Evolutionary conservation across 2,329 filamentous ascomycete genomes (phyloP).

Genomic region (Epichloe gansuensis): DNA sequence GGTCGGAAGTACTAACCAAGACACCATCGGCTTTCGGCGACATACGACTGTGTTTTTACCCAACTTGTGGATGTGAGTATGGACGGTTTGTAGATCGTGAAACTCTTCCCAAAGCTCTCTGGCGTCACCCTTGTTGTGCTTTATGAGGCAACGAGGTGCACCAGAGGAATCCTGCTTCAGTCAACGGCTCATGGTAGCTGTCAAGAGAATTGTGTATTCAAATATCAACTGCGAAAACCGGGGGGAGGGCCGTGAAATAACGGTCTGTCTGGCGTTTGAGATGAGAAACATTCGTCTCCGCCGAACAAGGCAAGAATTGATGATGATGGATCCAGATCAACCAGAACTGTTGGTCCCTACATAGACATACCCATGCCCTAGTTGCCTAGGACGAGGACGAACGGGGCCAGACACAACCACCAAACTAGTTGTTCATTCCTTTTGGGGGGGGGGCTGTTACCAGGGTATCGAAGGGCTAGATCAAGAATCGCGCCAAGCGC

Average conservation of each 20-base stretch:
- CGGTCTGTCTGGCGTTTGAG: neutral
- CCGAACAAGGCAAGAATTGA: neutral
- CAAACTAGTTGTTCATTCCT: neutral
- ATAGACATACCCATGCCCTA: neutral
- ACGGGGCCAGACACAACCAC: slow-evolving; percentile 2
- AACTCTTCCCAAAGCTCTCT: slow-evolving; percentile 2
- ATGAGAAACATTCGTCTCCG: neutral
- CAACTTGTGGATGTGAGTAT: slow-evolving; percentile 7
- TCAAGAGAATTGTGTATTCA: neutral
- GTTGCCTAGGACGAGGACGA: neutral
- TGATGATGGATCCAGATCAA: neutral
- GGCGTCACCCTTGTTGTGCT: slow-evolving; percentile 1
- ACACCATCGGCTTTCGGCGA: slow-evolving; percentile 7
- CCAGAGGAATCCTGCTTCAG: neutral
- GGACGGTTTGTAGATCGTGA: slow-evolving; percentile 3
- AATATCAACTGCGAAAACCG: no score
- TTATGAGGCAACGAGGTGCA: neutral
- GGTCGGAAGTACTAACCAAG: neutral
- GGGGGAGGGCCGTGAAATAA: neutral
- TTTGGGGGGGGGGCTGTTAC: neutral
- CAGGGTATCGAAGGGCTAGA: slow-evolving; percentile 4
- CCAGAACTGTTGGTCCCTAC: neutral
- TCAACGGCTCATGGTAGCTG: neutral
- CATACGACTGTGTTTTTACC: slow-evolving; percentile 4
- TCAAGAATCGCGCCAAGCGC: slow-evolving; percentile 9